Evolutionary conservation across 805 yeast genomes (phyloP), one percentile per base, ranked within the genome.

Genomic region (Wickerhamomyces bovis): DNA sequence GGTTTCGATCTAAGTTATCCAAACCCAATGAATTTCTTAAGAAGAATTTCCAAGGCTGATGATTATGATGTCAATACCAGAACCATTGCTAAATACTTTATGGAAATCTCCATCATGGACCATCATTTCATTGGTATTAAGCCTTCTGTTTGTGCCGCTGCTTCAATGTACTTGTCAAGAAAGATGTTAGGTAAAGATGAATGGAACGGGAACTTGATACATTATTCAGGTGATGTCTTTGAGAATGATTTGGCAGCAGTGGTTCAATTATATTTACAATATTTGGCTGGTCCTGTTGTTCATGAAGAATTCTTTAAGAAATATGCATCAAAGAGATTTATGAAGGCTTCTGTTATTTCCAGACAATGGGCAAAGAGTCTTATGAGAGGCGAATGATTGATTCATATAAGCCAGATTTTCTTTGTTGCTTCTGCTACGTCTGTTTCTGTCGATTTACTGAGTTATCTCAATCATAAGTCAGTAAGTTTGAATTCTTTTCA

Each of bases 301-400:
- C 96, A 90, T 67, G 96, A 88, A 61, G 96, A 89, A 64, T 89
- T 92, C 61, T 89, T 89, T 72, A 87, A 85, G 62, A 94, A 94
- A 68, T 94, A 94, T 63, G 92, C 96, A 42, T 80, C 94, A 28
- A 81, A 89, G 62, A 84, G 86, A 64, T 89, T 83, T 62, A 79
- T 94, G 84, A 87, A 88, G 66, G 94, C 89, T 23, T 81, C 89
- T 47, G 77, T 85, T 18, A 72, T 84, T 47, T 83, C 94, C 52
- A 77, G 92, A 62, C 85, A 84, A 63, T 85, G 94, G 94, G 94
- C 90, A 21, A 80, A 83, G 61, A 76, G 80, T 45, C 64, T 54
- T 41, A 43, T 51, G 49, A 56, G 53, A 33, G 41, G 46, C 48
- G 6, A 50, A 46, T 25, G 46, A 45, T 41, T 41, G 42, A 25